A percentile compares a stretch with the other conserved stretches of the same genome.
These are phyloP conservation scores for Pyrenochaeta sp. DNA, from an alignment of 2,329 filamentous ascomycete genomes.

Conservation along the genomic window DNA sequence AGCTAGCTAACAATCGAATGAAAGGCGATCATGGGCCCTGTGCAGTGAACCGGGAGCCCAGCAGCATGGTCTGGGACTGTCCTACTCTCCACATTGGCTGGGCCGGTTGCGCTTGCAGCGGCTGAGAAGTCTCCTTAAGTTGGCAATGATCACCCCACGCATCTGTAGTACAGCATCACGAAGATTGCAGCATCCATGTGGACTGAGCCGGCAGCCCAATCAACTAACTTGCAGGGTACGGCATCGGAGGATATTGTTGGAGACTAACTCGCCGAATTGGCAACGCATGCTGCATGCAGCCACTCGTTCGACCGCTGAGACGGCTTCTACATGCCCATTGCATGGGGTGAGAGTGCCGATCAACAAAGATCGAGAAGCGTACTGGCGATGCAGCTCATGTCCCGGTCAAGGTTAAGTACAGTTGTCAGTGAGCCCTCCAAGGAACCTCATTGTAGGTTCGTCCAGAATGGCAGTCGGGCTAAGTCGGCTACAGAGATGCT, in stretches of 20 bases:
- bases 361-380: not conserved
- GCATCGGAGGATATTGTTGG: slow-evolving; percentile 6
- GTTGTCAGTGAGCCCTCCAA: not conserved
- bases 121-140: slow-evolving; percentile 14
- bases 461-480: slow-evolving; percentile 41
- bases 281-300: slow-evolving; percentile 23
- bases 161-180: slow-evolving; percentile 15
- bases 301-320: slow-evolving; percentile 11
- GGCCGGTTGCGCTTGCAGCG: slow-evolving; percentile 37
- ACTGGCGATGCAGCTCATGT: slow-evolving; percentile 12
- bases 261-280: slow-evolving; percentile 3
- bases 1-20: slow-evolving; percentile 19
- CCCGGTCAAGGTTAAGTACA: slow-evolving; percentile 4
- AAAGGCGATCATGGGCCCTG: slow-evolving; percentile 36
- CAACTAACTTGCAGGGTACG: not conserved
- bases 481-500: slow-evolving; percentile 42
- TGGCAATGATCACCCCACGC: slow-evolving; percentile 16
- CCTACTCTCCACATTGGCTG: slow-evolving; percentile 30
- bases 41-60: slow-evolving; percentile 40
- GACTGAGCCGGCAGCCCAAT: not conserved
- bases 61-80: slow-evolving; percentile 39
- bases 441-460: slow-evolving; percentile 18
- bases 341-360: slow-evolving; percentile 15
- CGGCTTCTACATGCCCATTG: slow-evolving; percentile 8
- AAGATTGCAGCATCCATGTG: not conserved